A percentile compares a stretch with the other conserved stretches of the same genome.
Conservation (phyloP, 805 yeast species). For the Priceomyces haplophilus region DNA sequence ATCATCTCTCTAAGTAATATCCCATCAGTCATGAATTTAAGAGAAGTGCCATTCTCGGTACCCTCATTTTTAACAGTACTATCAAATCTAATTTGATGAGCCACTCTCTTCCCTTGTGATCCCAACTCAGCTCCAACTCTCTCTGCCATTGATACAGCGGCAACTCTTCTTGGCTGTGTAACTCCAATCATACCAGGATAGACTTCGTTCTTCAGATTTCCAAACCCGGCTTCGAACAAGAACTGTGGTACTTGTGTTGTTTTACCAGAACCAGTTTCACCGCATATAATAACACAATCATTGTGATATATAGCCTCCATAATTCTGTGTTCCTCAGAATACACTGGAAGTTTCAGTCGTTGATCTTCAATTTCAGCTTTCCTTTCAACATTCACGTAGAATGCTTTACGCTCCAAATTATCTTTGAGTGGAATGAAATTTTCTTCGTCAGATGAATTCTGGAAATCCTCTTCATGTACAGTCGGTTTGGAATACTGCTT, state of each 20-base stretch:
- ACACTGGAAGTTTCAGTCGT: conserved; percentile 80
- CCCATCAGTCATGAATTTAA: conserved; percentile 94
- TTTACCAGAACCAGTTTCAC: conserved; percentile 98
- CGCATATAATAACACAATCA: conserved; percentile 87
- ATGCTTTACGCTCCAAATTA: conserved; percentile 53
- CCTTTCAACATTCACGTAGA: conserved; percentile 66
- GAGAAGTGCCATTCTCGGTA: conserved; percentile 49
- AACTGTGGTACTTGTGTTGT: conserved; percentile 98
- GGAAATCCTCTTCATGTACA: conserved; percentile 67
- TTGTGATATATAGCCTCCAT: conserved; percentile 96
- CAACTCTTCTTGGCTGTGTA: conserved; percentile 94
- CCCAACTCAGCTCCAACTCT: conserved; percentile 79
- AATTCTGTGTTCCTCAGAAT: conserved; percentile 82
- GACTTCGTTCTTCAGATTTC: conserved; percentile 51
- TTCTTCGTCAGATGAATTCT: conserved; percentile 65
- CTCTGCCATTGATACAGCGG: conserved; percentile 87
- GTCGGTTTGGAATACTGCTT: conserved; percentile 44
- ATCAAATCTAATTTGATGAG: conserved; percentile 81
- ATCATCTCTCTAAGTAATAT: conserved; percentile 90
- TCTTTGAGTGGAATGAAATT: conserved; percentile 57
- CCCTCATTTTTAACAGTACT: conserved; percentile 55
- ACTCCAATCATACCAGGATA: conserved; percentile 92
- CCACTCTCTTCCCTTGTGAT: conserved; percentile 64
- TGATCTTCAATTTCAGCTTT: conserved; percentile 60
- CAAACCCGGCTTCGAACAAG: conserved; percentile 89